Evolutionary conservation across 306 rosid species (phyloP).

Genomic region (Fagus crenata): DNA sequence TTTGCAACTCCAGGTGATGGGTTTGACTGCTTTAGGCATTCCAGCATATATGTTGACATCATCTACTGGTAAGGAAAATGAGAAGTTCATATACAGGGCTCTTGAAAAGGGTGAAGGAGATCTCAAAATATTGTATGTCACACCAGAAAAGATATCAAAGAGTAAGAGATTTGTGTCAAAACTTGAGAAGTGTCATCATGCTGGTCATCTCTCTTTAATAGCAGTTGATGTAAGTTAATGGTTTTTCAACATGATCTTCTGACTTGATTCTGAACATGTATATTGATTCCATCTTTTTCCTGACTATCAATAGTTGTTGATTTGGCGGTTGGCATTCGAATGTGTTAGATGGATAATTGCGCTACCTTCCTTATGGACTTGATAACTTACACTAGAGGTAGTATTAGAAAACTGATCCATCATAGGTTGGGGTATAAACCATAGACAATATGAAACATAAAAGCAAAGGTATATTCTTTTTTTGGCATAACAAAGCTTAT

Average conservation of each 20-base stretch:
- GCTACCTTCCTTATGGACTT: constrained; percentile 12
- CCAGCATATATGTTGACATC: constrained; percentile 85
- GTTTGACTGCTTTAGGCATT: constrained; percentile 85
- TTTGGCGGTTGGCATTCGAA: constrained; percentile 17
- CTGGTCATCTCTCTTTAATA: constrained; percentile 80
- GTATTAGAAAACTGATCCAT: constrained; percentile 4
- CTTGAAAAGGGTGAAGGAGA: constrained; percentile 90
- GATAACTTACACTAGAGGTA: not conserved
- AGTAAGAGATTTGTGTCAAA: constrained; percentile 99
- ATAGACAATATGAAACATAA: not conserved
- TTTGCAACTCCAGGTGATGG: constrained; percentile 70
- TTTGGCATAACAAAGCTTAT: not conserved
- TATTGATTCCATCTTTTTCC: constrained; percentile 15
- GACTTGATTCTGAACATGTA: constrained; percentile 18
- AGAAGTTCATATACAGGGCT: constrained; percentile 77
- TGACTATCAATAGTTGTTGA: constrained; percentile 16
- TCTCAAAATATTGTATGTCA: constrained; percentile 77
- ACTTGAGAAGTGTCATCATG: constrained; percentile 89
- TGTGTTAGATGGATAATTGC: not conserved
- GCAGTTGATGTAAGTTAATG: constrained; percentile 76
- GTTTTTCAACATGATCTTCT: constrained; percentile 6
- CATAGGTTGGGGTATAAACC: constrained; percentile 5
- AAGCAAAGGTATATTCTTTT: not conserved
- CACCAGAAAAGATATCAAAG: constrained; percentile 97
- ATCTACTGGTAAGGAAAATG: constrained; percentile 72